Evolutionary conservation across 2,329 filamentous ascomycete genomes (phyloP).

Genomic region (Trichoderma sp.): DNA sequence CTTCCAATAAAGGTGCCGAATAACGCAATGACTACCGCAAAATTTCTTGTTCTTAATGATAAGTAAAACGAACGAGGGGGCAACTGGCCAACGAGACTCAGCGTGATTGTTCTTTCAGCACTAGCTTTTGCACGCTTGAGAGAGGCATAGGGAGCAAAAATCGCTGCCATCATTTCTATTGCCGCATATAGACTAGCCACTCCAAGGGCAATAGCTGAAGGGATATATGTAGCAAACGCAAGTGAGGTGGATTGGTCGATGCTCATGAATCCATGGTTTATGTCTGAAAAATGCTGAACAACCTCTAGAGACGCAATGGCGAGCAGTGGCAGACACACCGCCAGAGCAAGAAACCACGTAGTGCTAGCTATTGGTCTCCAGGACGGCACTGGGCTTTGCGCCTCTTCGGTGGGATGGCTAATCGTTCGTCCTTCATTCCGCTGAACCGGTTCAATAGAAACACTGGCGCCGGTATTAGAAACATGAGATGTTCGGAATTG

Average conservation of each 20-base stretch:
- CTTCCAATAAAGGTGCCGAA: conserved; percentile 1
- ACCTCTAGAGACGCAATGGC: neutral
- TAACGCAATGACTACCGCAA: conserved; percentile 1
- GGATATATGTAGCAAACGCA: conserved; percentile 7
- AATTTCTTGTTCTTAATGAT: neutral
- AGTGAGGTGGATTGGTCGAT: neutral
- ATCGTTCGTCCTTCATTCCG: neutral
- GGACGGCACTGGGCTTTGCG: neutral
- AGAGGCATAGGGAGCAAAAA: conserved; percentile 2
- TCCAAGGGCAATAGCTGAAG: conserved; percentile 7
- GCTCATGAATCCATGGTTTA: neutral
- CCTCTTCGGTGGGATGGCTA: neutral
- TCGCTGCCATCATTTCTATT: neutral
- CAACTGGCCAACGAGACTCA: neutral
- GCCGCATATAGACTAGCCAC: neutral
- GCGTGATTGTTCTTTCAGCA: neutral
- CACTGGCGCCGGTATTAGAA: neutral
- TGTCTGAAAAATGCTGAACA: conserved; percentile 4
- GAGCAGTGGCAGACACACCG: neutral
- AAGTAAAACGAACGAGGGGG: neutral
- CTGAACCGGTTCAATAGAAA: neutral
- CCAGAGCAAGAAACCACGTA: conserved; percentile 1
- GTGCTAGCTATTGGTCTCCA: conserved; percentile 2
- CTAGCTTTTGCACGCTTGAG: neutral
- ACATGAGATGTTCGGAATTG: neutral